Evolutionary conservation across 2,329 filamentous ascomycete genomes (phyloP).

Genomic region (Alternaria arborescens): DNA sequence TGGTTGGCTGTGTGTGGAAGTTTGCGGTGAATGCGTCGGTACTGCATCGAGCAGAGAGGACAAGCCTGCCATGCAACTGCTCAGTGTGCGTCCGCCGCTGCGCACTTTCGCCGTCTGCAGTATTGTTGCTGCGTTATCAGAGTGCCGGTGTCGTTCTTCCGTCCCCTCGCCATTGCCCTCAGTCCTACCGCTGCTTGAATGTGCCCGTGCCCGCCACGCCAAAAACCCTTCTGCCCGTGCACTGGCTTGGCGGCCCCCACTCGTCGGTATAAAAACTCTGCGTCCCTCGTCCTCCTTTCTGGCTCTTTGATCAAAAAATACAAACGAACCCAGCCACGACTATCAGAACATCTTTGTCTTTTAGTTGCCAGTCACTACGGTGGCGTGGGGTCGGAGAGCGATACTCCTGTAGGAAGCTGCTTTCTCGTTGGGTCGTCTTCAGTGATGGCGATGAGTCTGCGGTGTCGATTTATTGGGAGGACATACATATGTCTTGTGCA

Average conservation of each 20-base stretch:
- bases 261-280: conserved; percentile 32
- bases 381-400: conserved; percentile 71
- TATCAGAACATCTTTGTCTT: conserved; percentile 63
- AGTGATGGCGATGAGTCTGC: conserved; percentile 73
- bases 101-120: not conserved
- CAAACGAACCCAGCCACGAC: conserved; percentile 74
- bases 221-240: conserved; percentile 4
- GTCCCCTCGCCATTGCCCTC: not conserved
- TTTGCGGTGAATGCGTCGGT: not conserved
- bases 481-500: conserved; percentile 55
- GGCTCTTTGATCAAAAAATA: conserved; percentile 65
- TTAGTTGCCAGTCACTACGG: conserved; percentile 72
- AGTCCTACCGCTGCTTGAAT: not conserved
- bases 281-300: conserved; percentile 48
- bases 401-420: conserved; percentile 71
- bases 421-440: conserved; percentile 73
- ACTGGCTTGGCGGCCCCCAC: conserved; percentile 13
- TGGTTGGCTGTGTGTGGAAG: not conserved
- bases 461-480: conserved; percentile 75
- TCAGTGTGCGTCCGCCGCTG: not conserved
- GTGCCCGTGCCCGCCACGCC: conserved; percentile 2
- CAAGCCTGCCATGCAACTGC: not conserved
- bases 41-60: not conserved
- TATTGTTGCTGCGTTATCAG: not conserved
- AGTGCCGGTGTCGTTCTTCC: not conserved